Conservation (phyloP, 345 rosid genomes). For the Dipteronia sinensis region DNA sequence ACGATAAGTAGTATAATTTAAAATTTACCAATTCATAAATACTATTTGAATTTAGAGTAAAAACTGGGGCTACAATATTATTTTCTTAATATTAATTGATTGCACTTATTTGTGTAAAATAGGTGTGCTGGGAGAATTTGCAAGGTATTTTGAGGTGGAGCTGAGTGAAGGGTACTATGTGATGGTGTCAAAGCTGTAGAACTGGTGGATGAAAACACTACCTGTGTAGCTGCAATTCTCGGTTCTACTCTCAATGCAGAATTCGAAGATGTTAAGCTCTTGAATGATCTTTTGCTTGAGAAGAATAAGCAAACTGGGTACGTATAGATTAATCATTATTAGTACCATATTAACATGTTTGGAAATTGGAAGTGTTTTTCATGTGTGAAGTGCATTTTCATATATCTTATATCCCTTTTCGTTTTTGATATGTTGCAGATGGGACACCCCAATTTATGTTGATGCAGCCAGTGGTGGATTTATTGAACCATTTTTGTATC, state of each 20-base stretch:
- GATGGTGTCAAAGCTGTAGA: constrained; percentile 87
- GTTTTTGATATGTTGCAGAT: constrained; percentile 37
- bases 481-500: constrained; percentile 89
- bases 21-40: too few relatives aligned
- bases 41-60: too few relatives aligned
- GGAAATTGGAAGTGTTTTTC: too few relatives aligned
- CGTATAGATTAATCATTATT: neutral
- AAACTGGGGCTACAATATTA: too few relatives aligned
- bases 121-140: constrained; percentile 95
- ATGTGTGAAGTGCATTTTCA: neutral
- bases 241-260: constrained; percentile 96
- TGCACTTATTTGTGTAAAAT: neutral
- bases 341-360: too few relatives aligned
- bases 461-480: constrained; percentile 98
- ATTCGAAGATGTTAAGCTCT: constrained; percentile 89
- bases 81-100: too few relatives aligned
- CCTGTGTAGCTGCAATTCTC: constrained; percentile 88
- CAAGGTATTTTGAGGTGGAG: constrained; percentile 92
- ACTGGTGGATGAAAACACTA: constrained; percentile 97
- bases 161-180: constrained; percentile 86
- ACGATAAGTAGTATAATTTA: too few relatives aligned
- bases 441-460: constrained; percentile 95
- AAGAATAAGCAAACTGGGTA: constrained; percentile 85
- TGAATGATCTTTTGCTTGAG: constrained; percentile 65
- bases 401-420: neutral